Conservation (phyloP, 805 yeast genomes). For the Candida insectalens region DNA sequence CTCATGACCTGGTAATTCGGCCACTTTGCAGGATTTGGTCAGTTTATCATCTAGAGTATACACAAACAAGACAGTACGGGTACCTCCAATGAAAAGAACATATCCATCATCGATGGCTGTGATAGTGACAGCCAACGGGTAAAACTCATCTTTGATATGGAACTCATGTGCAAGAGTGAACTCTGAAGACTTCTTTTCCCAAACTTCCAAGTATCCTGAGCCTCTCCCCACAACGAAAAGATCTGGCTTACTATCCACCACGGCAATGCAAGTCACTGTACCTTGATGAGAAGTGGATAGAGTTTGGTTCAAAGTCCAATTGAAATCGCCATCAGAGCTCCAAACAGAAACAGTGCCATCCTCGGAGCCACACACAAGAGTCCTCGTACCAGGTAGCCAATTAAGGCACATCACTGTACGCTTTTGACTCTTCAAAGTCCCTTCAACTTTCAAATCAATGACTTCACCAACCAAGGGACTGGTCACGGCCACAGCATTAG, state of each 20-base stretch:
- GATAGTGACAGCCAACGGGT: conserved; percentile 32
- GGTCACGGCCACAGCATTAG: conserved; percentile 58
- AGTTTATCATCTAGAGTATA: conserved; percentile 31
- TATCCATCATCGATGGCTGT: conserved; percentile 24
- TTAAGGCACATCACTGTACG: conserved; percentile 60
- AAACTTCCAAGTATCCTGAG: conserved; percentile 45
- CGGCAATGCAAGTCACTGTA: neutral
- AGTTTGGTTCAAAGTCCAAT: conserved; percentile 24
- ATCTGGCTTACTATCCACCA: conserved; percentile 10
- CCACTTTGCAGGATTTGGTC: conserved; percentile 22
- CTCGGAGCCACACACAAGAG: conserved; percentile 55
- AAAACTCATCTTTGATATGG: conserved; percentile 35
- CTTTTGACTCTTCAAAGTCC: conserved; percentile 52
- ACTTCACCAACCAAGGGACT: conserved; percentile 31
- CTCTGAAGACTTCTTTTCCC: conserved; percentile 28
- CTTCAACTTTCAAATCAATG: conserved; percentile 34
- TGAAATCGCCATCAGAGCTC: conserved; percentile 24
- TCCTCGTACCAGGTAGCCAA: conserved; percentile 36
- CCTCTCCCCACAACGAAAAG: conserved; percentile 56
- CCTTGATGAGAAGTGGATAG: conserved; percentile 6
- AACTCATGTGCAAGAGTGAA: conserved; percentile 24
- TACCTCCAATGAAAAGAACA: conserved; percentile 66
- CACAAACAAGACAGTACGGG: conserved; percentile 44
- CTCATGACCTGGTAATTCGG: conserved; percentile 79
- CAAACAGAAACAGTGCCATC: conserved; percentile 58